These are phyloP conservation scores for Candida maltosa DNA, from an alignment of 805 yeast genomes.

Conservation along the genomic window DNA sequence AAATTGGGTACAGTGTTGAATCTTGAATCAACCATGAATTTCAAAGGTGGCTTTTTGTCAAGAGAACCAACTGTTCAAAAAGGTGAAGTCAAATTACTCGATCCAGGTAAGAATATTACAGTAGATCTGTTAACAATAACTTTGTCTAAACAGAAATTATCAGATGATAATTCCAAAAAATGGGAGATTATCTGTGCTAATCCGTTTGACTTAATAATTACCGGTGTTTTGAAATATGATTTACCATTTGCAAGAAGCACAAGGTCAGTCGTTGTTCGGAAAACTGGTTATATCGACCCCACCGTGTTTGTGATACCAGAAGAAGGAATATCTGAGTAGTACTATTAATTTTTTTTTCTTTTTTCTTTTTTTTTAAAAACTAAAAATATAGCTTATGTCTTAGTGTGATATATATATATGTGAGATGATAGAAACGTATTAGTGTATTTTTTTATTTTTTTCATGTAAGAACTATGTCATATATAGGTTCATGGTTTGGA, in stretches of 20 bases:
- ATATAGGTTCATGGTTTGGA: slow-evolving; percentile 4
- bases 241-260: slow-evolving; percentile 56
- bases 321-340: not conserved
- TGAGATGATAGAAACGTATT: too few species aligned
- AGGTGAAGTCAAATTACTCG: slow-evolving; percentile 67
- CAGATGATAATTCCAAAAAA: slow-evolving; percentile 42
- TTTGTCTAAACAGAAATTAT: not conserved
- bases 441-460: not conserved
- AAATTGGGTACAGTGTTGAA: slow-evolving; percentile 65
- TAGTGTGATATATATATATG: too few species aligned
- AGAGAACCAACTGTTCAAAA: slow-evolving; percentile 55
- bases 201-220: slow-evolving; percentile 80
- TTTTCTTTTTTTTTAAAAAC: not conserved
- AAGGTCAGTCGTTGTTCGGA: slow-evolving; percentile 60
- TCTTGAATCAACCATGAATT: slow-evolving; percentile 70
- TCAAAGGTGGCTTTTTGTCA: slow-evolving; percentile 75
- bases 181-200: slow-evolving; percentile 75
- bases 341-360: too few species aligned
- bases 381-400: not conserved
- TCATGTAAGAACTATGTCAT: slow-evolving; percentile 2
- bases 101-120: slow-evolving; percentile 61
- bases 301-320: slow-evolving; percentile 5
- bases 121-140: not conserved
- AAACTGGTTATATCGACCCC: slow-evolving; percentile 57
- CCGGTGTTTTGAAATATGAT: slow-evolving; percentile 78